Base-by-base conservation (phyloP, 305 asterid species). In the Fraxinus latifolia region DNA sequence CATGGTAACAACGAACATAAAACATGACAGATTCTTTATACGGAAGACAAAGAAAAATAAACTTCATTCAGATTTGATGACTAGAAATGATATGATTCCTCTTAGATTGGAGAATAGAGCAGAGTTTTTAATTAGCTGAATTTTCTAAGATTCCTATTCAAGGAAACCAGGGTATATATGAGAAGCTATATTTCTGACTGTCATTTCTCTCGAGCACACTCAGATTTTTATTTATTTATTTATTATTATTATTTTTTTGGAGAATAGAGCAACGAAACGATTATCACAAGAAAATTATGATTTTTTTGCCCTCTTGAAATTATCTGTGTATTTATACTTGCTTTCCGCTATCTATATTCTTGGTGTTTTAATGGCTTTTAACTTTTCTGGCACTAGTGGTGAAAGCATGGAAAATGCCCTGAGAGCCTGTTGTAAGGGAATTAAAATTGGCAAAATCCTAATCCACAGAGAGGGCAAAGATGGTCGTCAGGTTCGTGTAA, bases 341-440 rank as follows among this genome's bases (percentile, higher is more conserved):
- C 76, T 84, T 81, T 62, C 27, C 32, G 76, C 74, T 47, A 32
- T 73, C 7, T 39, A 21, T 9, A 6, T 29, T 42, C 12, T 14
- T 33, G 1, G 8, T 9, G 5, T 21, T 34, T 79, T 27, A 23
- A 36, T 74, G 42, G 44, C 67, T 19, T 73, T 17, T 4, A 80
- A 73, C 17, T 82, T 87, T 81, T 77, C 33, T 73, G 80, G 78
- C n/a, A 79, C 82, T 87, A 95, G 99, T 81, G 99, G 99, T 62
- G 99, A 95, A 84, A 95, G 99, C 85, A 95, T 95, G 99, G 99
- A 95, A 87, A 95, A 94, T 82, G 98, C 99, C 14, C 83, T 95
- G 77, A 85, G 97, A 85, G 98, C 99, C 3, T 95, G 98, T 68
- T 95, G 99, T 71, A 95, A 95, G 81, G 98, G 98, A 55, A 94